Conservation (phyloP, 2,329 filamentous ascomycete genomes). For the Trichoderma lentiforme region DNA sequence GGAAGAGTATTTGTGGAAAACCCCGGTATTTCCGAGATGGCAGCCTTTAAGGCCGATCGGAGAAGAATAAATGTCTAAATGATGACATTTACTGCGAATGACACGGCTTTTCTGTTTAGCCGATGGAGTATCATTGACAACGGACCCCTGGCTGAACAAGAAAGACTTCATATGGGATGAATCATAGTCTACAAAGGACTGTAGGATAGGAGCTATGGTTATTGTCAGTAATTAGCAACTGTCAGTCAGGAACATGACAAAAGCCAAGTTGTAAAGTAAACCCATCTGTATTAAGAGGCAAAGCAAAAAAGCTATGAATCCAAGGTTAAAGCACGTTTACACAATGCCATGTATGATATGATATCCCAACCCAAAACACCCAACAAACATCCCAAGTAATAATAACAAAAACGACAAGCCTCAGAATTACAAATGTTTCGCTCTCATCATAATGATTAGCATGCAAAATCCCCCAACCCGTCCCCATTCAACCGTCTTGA, state of each 20-base stretch:
- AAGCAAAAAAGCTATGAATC: background rate
- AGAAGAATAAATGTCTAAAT: background rate
- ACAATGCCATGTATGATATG: background rate
- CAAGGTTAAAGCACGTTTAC: background rate
- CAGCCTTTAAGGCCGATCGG: background rate
- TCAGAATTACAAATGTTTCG: background rate
- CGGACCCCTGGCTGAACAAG: background rate
- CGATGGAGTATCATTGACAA: background rate
- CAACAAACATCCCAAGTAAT: background rate
- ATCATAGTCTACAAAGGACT: background rate
- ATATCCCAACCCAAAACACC: conserved; percentile 2
- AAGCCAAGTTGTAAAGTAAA: background rate
- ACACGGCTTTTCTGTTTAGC: background rate
- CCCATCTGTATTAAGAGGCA: background rate
- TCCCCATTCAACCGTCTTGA: background rate
- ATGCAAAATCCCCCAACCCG: background rate
- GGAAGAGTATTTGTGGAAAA: background rate
- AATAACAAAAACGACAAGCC: background rate
- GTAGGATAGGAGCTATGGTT: background rate
- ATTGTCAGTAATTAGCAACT: too few species aligned
- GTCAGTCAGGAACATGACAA: background rate
- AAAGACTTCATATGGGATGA: background rate
- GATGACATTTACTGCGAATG: background rate
- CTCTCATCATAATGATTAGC: background rate
- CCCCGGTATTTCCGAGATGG: background rate